These are phyloP conservation scores for Thalassiosira pacifica DNA, from an alignment of 352 stramenopile species.

Conservation along the genomic window DNA sequence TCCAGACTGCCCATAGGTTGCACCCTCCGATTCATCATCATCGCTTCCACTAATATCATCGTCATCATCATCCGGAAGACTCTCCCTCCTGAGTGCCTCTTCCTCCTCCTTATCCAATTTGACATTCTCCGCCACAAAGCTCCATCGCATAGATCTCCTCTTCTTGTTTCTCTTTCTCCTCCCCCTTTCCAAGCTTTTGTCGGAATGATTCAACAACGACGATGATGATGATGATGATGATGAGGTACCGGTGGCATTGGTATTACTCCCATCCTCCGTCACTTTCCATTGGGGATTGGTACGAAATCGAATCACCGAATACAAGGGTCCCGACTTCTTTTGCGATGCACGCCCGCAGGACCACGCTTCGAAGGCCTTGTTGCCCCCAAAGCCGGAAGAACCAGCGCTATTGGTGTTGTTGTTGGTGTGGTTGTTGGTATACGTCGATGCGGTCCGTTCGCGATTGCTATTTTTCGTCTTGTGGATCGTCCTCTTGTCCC, in stretches of 20 bases:
- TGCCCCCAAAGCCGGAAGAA: background rate
- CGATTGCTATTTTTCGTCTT: background rate
- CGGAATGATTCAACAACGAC: too few relatives aligned
- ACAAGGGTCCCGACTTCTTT: slow-evolving; percentile 53
- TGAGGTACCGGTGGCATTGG: background rate
- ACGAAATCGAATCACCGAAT: slow-evolving; percentile 63
- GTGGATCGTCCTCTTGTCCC: background rate
- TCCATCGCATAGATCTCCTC: slow-evolving; percentile 17
- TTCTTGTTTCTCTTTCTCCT: too few relatives aligned
- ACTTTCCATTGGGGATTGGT: slow-evolving; percentile 40
- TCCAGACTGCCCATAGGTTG: background rate
- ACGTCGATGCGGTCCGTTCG: background rate
- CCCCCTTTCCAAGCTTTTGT: background rate
- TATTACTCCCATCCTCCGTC: background rate
- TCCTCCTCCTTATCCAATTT: slow-evolving; percentile 56
- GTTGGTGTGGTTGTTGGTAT: background rate
- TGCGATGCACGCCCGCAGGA: slow-evolving; percentile 38
- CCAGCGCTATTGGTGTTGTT: too few relatives aligned
- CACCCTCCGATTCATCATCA: background rate
- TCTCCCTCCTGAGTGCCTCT: slow-evolving; percentile 30
- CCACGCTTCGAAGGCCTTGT: slow-evolving; percentile 42
- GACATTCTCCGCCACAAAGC: slow-evolving; percentile 60
- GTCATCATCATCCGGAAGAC: background rate
- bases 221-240: too few relatives aligned
- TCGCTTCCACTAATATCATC: background rate